Evolutionary conservation across 495 filamentous ascomycete species (phyloP), one percentile per base, ranked within the genome.

Genomic region (Penicillium cinerascens): DNA sequence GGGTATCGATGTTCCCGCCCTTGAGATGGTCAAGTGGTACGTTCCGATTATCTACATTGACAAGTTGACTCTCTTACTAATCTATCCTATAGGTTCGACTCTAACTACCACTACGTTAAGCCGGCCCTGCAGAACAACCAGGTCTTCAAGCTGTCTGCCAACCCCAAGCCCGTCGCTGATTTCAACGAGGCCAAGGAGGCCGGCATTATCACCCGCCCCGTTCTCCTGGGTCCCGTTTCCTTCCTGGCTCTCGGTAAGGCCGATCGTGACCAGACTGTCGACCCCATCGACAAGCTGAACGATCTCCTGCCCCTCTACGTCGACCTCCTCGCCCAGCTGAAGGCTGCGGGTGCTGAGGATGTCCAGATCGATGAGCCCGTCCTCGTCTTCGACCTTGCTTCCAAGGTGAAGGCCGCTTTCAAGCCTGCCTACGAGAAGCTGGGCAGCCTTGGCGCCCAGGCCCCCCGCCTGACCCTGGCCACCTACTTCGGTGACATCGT

Each of bases 41-140:
- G 29, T 13, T 13, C 10, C 22, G 1, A 13, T 4, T 33, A 3
- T 33, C 9, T 33, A 33, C n/a, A n/a, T n/a, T 33, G 2, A 1
- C 0, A 33, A 3, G 29, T 33, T 10, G 29, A 10, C 29, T 33
- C 29, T 33, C 29, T 39, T 39, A 9, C 37, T 39, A 18, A 39
- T 39, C 2, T 20, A 4, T 39, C 18, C 13, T 17, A 18, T 18
- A 39, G 37, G 93, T 98, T 98, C 72, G 93, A 98, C 82, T 95
- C 90, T 59, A 98, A 98, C 86, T 98, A 98, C 84, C 93, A 98
- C 82, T 97, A 97, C 78, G 93, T 97, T 75, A 97, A 97, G 84
- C 93, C 93, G 52, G 96, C 93, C 52, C 82, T 98, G 51, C 88
- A 95, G 74, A 87, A 97, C 76, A 86, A 87, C 80, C 93, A 98